These are phyloP conservation scores for Aspergillus sp. DNA, from an alignment of 2,329 filamentous ascomycete species.

Conservation along the genomic window DNA sequence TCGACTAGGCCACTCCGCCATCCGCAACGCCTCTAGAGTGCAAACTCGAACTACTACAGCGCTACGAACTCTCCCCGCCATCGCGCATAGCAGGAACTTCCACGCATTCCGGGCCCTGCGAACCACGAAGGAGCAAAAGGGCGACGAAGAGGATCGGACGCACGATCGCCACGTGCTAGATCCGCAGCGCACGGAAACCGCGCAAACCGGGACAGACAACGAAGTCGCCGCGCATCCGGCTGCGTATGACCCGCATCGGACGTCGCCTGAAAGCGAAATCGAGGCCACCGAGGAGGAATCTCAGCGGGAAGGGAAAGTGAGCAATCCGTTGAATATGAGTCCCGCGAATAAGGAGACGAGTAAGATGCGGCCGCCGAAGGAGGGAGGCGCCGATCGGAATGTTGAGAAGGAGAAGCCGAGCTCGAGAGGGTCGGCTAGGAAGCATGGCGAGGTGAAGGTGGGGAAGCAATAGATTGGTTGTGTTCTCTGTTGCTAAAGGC, in stretches of 20 bases:
- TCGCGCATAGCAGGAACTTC: background rate
- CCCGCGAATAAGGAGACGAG: slow-evolving; percentile 62
- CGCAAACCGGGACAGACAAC: slow-evolving; percentile 65
- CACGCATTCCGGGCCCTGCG: slow-evolving; percentile 1
- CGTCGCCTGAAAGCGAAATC: slow-evolving; percentile 61
- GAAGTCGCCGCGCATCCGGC: slow-evolving; percentile 58
- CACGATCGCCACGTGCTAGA: slow-evolving; percentile 62
- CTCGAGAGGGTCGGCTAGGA: slow-evolving; percentile 36
- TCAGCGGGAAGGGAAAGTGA: slow-evolving; percentile 38
- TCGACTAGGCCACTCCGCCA: background rate
- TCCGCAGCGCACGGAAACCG: slow-evolving; percentile 65
- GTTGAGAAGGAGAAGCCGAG: slow-evolving; percentile 37
- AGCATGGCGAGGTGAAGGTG: slow-evolving; percentile 28
- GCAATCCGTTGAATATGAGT: slow-evolving; percentile 58
- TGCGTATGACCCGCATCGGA: slow-evolving; percentile 69
- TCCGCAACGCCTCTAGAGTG: background rate
- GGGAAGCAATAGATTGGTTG: slow-evolving; percentile 4
- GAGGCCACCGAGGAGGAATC: slow-evolving; percentile 37
- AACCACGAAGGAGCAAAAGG: slow-evolving; percentile 7
- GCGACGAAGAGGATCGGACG: slow-evolving; percentile 4
- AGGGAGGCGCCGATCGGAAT: slow-evolving; percentile 46
- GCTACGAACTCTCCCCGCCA: background rate
- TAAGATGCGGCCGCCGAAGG: slow-evolving; percentile 44
- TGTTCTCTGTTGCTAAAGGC: background rate
- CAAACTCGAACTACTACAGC: background rate